These are phyloP conservation scores for Mycothermus thermophilus DNA, from an alignment of 495 filamentous ascomycete species.

Conservation along the genomic window DNA sequence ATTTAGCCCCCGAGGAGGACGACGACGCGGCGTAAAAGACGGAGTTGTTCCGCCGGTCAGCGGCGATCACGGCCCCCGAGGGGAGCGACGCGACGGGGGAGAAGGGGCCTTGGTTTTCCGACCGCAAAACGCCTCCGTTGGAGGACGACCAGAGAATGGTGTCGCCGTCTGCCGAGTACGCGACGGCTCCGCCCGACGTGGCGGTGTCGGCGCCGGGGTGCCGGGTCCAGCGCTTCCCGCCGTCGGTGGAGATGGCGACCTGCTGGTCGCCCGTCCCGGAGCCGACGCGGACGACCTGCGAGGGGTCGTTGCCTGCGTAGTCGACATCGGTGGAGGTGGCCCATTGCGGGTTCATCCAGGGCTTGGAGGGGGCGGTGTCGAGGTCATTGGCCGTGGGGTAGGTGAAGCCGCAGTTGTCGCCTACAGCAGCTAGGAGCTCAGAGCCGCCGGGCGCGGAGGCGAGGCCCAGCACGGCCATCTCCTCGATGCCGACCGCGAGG, in stretches of 20 bases:
- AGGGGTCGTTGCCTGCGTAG: slow-evolving; percentile 41
- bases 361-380: slow-evolving; percentile 30
- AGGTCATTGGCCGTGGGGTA: slow-evolving; percentile 28
- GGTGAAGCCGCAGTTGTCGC: slow-evolving; percentile 45
- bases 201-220: slow-evolving; percentile 31
- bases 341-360: slow-evolving; percentile 38
- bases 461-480: slow-evolving; percentile 40
- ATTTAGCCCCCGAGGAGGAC: no score
- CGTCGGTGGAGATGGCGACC: slow-evolving; percentile 29
- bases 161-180: slow-evolving; percentile 38
- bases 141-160: slow-evolving; percentile 37
- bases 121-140: slow-evolving; percentile 27
- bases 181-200: slow-evolving; percentile 33
- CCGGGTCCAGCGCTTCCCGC: slow-evolving; percentile 33
- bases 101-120: slow-evolving; percentile 30
- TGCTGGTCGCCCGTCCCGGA: slow-evolving; percentile 28
- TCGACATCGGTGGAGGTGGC: slow-evolving; percentile 38
- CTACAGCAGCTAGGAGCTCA: slow-evolving; percentile 42
- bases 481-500: slow-evolving; percentile 46
- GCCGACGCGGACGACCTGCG: slow-evolving; percentile 43
- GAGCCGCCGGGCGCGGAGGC: slow-evolving; percentile 38
- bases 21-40: slow-evolving; percentile 39
- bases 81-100: slow-evolving; percentile 30
- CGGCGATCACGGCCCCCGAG: slow-evolving; percentile 31
- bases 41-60: slow-evolving; percentile 38